Percentiles rank a stretch among this genome's conserved stretches.
phyloP scores from a whole-genome alignment of 768 basidiomycete species.

The Boletus huronensis region DNA sequence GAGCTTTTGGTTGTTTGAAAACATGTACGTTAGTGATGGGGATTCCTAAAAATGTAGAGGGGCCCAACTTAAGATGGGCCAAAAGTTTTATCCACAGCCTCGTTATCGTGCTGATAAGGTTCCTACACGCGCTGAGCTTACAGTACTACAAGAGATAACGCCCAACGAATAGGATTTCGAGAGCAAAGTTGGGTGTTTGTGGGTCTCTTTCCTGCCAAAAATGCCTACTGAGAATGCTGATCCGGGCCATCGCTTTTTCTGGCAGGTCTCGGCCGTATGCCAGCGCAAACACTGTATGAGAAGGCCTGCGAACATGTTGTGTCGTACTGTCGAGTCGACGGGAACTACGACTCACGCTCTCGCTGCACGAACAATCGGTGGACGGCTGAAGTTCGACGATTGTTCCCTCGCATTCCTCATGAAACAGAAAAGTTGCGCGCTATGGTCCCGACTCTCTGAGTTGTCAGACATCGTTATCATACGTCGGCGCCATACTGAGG shows the following conservation, averaged over 20 bases:
- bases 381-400: neutral
- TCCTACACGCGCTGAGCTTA: neutral
- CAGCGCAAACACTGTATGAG: neutral
- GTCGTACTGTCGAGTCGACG: neutral
- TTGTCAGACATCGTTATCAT: neutral
- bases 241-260: neutral
- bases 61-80: neutral
- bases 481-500: neutral
- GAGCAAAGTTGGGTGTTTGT: neutral
- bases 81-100: neutral
- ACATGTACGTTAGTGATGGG: neutral
- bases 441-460: neutral
- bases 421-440: neutral
- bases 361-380: neutral
- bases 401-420: neutral
- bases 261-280: neutral
- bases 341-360: neutral
- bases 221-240: neutral
- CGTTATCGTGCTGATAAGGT: neutral
- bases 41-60: neutral
- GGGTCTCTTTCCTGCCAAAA: neutral
- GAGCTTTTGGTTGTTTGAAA: neutral
- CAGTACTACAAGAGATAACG: neutral
- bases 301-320: neutral
- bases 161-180: neutral